Evolutionary conservation across 495 filamentous ascomycete genomes (phyloP), one percentile per base, ranked within the genome.

Genomic region (Glonium stellatum): DNA sequence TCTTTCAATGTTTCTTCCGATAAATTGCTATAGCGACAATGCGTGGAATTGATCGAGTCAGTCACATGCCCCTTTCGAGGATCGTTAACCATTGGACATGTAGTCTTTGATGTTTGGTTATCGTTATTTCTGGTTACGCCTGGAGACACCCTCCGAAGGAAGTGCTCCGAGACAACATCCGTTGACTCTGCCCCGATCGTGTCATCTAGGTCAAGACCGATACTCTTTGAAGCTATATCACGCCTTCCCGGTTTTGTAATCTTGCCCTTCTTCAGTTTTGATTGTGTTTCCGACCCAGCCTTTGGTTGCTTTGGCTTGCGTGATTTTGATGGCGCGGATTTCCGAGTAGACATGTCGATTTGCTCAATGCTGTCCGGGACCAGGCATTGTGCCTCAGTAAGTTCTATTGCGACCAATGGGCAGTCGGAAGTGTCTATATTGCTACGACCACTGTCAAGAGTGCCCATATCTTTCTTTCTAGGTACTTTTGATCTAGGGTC

Each of bases 281-380:
- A 59, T 47, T 65, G 55, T 15, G 57, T 49, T 34, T 66, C 58
- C 3, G 25, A 22, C 13, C 62, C 48, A 21, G 55, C 42, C 57
- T 64, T 67, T 50, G 64, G 67, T 36, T 52, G 56, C 25, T 64
- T 59, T 1, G 65, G 61, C 53, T 69, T 69, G 37, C 66, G 51
- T 13, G 57, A 34, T 37, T 61, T 63, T 19, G 52, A 44, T 4
- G 48, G 48, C 27, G 19, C 25, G 3, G 60, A 11, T 19, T 61
- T 58, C 31, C 42, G 12, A 12, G 58, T 3, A 15, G 37, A 37
- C 1, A 35, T 23, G 15, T 55, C 25, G 22, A 31, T 23, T 13
- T 54, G 21, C 27, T 31, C 57, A 5, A 8, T 25, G 6, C 34
- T 5, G 39, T 21, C 52, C 1, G 6, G 25, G 27, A 52, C 6